Conservation (phyloP, 306 rosid genomes). For the Aeschynomene evenia region DNA sequence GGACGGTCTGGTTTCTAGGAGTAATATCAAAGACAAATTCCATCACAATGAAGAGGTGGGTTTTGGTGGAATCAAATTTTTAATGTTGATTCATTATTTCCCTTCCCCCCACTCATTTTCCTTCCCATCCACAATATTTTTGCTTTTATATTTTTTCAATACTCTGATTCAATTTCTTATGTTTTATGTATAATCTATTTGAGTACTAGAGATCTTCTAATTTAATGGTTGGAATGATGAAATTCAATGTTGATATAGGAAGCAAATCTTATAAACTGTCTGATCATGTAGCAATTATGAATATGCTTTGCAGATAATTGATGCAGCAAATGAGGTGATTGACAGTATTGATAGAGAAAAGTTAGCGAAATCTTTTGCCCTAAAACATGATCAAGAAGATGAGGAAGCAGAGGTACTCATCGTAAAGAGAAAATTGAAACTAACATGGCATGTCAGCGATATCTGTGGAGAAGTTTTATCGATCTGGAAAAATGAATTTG, state of each 20-base stretch:
- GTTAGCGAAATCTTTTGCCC: slow-evolving; percentile 54
- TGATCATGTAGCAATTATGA: background rate
- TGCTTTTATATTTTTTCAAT: background rate
- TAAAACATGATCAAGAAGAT: slow-evolving; percentile 74
- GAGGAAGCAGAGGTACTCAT: slow-evolving; percentile 77
- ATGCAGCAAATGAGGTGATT: slow-evolving; percentile 76
- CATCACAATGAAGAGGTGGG: slow-evolving; percentile 64
- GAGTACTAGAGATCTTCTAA: background rate
- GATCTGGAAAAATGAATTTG: slow-evolving; percentile 3
- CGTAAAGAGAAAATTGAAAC: background rate
- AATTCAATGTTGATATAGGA: background rate
- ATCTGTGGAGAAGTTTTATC: slow-evolving; percentile 9
- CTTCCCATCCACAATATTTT: slow-evolving; percentile 9
- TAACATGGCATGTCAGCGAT: slow-evolving; percentile 13
- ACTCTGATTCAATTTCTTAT: background rate
- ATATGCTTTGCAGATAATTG: slow-evolving; percentile 59
- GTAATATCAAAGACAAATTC: slow-evolving; percentile 53
- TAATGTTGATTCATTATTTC: background rate
- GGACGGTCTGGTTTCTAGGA: slow-evolving; percentile 73
- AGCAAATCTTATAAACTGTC: background rate
- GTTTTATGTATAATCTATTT: background rate
- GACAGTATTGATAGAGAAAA: slow-evolving; percentile 81
- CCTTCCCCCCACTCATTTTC: background rate
- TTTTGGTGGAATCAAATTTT: slow-evolving; percentile 8
- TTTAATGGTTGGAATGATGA: background rate